Base-by-base conservation (phyloP, 805 yeast species). In the Candida yuanshanica region DNA sequence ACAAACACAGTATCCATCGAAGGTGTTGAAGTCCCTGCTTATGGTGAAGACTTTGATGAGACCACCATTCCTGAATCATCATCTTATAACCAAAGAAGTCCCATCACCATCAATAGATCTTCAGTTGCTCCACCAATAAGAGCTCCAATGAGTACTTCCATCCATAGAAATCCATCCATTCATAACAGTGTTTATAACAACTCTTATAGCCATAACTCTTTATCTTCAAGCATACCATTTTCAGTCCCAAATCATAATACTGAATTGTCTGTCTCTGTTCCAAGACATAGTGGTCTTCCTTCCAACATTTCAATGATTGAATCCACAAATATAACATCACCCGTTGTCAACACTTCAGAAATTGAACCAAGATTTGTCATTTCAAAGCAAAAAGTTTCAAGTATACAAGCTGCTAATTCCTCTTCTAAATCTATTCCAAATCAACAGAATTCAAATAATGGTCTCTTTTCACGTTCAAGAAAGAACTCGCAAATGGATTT, bases 291-390 rank as follows among this genome's bases (percentile, higher is more conserved):
- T 11, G 65, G 66, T 1, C 35, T 60, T 37, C 73, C 74, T 13
- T 63, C 60, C 37, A 70, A 69, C 46, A 60, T 64, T 9, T 49
- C 67, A 17, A 66, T 68, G 42, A 69, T 62, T 44, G 70, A 56
- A 45, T 79, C 87, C 11, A 81, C 78, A 42, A 77, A 79, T 44
- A 77, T 84, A 42, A 79, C 79, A 40, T 82, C 90, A 0, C 93
- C 93, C 4, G 75, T 72, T 39, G 83, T 83, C 6, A 56, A 67
- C 32, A 63, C 77, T 16, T 67, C 71, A 13, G 72, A 79, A 24
- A 79, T 89, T n/a, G 96, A 88, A 56, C 84, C 95, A 13, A 71
- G 96, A 33, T 88, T 89, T 56, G 79, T 89, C 37, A 83, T 89
- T 31, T 84, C 95, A 10, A 79, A 86, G 53, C 93, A 83, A 46